These are phyloP conservation scores for Cryphonectria parasitica DNA, from an alignment of 2,329 filamentous ascomycete species.

Conservation along the genomic window DNA sequence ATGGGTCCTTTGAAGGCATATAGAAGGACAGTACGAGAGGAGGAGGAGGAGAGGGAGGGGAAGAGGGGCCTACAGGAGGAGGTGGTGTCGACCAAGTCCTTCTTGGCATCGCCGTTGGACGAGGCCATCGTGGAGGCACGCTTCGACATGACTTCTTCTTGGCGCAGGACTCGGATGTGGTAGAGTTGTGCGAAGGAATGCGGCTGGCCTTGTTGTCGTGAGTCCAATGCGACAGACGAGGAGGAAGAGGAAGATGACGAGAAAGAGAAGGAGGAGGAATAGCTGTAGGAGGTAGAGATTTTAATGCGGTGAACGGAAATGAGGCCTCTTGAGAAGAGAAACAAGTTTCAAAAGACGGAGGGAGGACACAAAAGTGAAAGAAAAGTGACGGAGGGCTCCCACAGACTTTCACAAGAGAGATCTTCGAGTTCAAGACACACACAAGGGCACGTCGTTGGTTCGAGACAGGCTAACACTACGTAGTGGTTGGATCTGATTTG, in stretches of 20 bases:
- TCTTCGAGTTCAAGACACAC: not conserved
- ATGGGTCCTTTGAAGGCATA: not conserved
- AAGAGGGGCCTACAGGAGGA: constrained; percentile 18
- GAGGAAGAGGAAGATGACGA: not conserved
- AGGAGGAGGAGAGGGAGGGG: not conserved
- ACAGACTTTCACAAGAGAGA: not conserved
- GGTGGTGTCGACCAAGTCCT: constrained; percentile 11
- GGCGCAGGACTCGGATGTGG: not conserved
- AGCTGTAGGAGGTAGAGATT: not conserved
- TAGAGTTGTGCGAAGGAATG: not conserved
- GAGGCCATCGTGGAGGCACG: constrained; percentile 21
- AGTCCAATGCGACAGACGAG: not conserved
- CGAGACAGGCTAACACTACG: not conserved
- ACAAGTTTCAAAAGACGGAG: not conserved
- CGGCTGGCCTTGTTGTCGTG: not conserved
- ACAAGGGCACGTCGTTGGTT: not conserved
- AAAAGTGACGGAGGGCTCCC: not conserved
- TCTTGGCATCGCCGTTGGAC: constrained; percentile 28
- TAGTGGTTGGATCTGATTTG: constrained; percentile 1
- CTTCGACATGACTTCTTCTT: constrained; percentile 24
- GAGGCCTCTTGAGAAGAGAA: not conserved
- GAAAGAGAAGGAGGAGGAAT: not conserved
- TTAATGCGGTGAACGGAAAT: not conserved
- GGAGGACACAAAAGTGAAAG: not conserved
- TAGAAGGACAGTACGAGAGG: constrained; percentile 11